Evolutionary conservation across 2,329 filamentous ascomycete genomes (phyloP), one percentile per base, ranked within the genome.

Genomic region (Ceratocystis alfenasii): DNA sequence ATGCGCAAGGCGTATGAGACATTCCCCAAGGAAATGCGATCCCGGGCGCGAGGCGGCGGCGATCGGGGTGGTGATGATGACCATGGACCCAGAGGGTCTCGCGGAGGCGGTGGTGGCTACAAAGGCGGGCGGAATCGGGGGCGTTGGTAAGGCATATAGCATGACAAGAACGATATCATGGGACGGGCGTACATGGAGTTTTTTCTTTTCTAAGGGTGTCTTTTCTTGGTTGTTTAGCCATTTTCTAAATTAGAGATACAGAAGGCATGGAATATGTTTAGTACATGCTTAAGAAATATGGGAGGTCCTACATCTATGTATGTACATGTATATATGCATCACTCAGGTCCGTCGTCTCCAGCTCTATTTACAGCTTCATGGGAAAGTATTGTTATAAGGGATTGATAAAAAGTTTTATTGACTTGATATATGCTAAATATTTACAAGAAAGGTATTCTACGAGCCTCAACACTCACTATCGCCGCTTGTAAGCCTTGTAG

Each of bases 1-100:
- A 99, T 99, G 94, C 85, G 94, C 71, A 95, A 94, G 80, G 94
- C 91, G 2, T 91, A 85, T 72, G 91, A 96, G 66, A 79, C 83
- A n/a, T 85, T 99, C 69, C 87, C 87, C 63, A 91, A 91, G 76
- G 91, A 96, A 74, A 81, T 96, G 76, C 89, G 90, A 73, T 87
- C 87, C 1, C 80, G 89, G 33, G 79, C 81, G 61, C 83, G 84
- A 50, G 74, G 75, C 44, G 78, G 76, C 68, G 76, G 76, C 20
- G 76, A 76, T 22, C 76, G 78, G 69, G 82, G 82, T 30, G 81
- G 81, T 69, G 75, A 72, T 61, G 77, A 78, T 8, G 78, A 80
- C 15, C 76, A 75, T 68, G 76, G 30, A 76, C 73, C 76, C 74
- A 46, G 75, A 15, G 79, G 79, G 2, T 74, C 79, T 0, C 73